Evolutionary conservation across 2,329 filamentous ascomycete genomes (phyloP), one percentile per base, ranked within the genome.

Genomic region (Sclerotinia trifoliorum): DNA sequence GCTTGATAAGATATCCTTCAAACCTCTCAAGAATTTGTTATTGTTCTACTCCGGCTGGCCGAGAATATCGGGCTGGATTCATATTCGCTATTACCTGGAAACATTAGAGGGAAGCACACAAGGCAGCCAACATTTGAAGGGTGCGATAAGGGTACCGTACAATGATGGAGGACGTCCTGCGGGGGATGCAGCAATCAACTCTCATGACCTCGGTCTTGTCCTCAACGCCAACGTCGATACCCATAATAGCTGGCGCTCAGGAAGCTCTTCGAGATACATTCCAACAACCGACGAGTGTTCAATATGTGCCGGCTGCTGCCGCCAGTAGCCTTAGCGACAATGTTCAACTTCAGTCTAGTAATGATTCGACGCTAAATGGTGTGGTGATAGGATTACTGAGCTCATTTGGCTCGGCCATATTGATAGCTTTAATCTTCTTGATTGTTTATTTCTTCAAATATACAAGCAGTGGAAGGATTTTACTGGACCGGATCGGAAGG

Each of bases 361-460:
- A 24, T 11, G 73, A 74, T 54, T 83, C 82, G 42, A 83, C 83
- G 74, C 78, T 88, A 73, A 88, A 86, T 72, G 94, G 94, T 79
- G 92, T 98, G 76, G 85, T 98, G 79, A 98, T 99, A 78, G 95
- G 94, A 74, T 88, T 99, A 77, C 85, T 97, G 71, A 97, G 94
- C 51, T 96, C 94, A 19, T 94, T 98, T 80, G 94, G 93, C 71
- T 96, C 94, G 51, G 94, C 94, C 56, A 87, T 92, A 44, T 83
- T 97, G 68, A 93, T 96, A 71, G 90, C 92, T 68, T 79, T 96
- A 71, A 83, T 96, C 69, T 88, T 94, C 74, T 83, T 90, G 66
- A 82, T 95, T 77, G 88, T 98, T 78, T 97, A 97, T 80, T 95
- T 97, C 82, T 95, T 98, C 80, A 88, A 91, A 80, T 96, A 96